Evolutionary conservation across 2,329 filamentous ascomycete species (phyloP).

Genomic region (Botrytis hyacinthi): DNA sequence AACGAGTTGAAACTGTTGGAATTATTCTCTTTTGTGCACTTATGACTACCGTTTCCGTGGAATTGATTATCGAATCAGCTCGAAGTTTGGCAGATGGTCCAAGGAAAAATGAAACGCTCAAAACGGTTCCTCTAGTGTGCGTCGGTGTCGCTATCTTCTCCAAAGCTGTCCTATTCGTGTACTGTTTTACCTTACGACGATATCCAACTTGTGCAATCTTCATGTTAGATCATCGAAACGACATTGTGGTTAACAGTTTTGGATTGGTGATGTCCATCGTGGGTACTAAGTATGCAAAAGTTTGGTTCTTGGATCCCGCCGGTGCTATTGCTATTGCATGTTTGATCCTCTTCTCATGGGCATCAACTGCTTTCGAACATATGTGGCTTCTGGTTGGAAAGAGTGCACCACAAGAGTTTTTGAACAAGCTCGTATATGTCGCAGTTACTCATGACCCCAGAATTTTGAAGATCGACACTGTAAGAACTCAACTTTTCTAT

Average conservation of each 20-base stretch:
- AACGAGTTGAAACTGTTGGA: conserved; percentile 85
- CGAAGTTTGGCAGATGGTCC: conserved; percentile 61
- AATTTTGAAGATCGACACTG: conserved; percentile 84
- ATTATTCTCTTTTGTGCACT: conserved; percentile 97
- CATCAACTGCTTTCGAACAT: conserved; percentile 80
- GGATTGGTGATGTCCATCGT: conserved; percentile 90
- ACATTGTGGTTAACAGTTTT: conserved; percentile 93
- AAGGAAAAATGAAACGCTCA: conserved; percentile 49
- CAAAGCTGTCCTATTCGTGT: conserved; percentile 80
- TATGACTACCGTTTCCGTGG: conserved; percentile 88
- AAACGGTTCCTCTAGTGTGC: conserved; percentile 80
- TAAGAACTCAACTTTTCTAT: neutral
- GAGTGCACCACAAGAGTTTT: conserved; percentile 76
- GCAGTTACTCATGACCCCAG: conserved; percentile 85
- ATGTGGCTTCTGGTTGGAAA: conserved; percentile 91
- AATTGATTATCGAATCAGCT: conserved; percentile 85
- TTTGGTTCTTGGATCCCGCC: conserved; percentile 92
- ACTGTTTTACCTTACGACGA: conserved; percentile 87
- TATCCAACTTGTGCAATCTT: conserved; percentile 90
- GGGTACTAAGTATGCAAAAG: conserved; percentile 68
- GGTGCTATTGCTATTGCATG: conserved; percentile 82
- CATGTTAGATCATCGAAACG: conserved; percentile 97
- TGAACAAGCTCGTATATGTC: conserved; percentile 95
- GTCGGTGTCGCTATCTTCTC: conserved; percentile 72
- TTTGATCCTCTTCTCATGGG: conserved; percentile 77